Percentiles rank a stretch among this genome's conserved stretches.
Evolutionary conservation across 495 filamentous ascomycete species (phyloP).

Genomic region (Lophiostoma macrostomum): DNA sequence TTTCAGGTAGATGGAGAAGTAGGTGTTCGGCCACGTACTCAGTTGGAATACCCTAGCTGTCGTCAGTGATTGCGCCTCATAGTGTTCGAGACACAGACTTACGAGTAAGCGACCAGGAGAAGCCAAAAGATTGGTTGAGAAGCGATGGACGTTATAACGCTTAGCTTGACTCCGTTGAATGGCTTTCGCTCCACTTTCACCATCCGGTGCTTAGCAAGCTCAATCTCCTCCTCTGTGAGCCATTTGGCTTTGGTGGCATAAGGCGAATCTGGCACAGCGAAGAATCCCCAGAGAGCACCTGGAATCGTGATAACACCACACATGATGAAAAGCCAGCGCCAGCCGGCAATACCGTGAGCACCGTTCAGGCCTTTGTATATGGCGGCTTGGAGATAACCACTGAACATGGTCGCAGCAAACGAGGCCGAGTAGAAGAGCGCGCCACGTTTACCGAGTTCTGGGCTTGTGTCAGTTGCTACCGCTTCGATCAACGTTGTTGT

Average conservation of each 20-base stretch:
- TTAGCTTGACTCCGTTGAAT: not conserved
- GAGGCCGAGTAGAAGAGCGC: not conserved
- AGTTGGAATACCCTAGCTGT: too few relatives aligned
- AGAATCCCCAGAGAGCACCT: not conserved
- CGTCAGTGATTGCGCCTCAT: too few relatives aligned
- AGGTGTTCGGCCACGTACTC: not conserved
- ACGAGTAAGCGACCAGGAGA: too few relatives aligned
- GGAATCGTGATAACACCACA: not conserved
- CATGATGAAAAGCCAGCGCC: conserved; percentile 1
- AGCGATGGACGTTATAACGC: not conserved
- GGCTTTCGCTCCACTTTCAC: not conserved
- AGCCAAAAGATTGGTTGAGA: not conserved
- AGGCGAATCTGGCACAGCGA: not conserved
- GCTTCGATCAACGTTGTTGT: too few relatives aligned
- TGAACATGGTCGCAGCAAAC: not conserved
- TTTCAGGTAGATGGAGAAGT: not conserved
- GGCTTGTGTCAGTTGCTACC: too few relatives aligned
- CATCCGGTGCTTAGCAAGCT: not conserved
- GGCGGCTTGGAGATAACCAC: not conserved
- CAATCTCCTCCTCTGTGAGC: not conserved
- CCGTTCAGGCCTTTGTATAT: not conserved
- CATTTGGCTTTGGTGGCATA: not conserved
- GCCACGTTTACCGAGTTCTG: not conserved
- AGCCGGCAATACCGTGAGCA: not conserved
- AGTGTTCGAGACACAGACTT: too few relatives aligned